Evolutionary conservation across 176 grass and related monocot genomes (phyloP), one percentile per base, ranked within the genome.

Genomic region (Thinopyrum elongatum): DNA sequence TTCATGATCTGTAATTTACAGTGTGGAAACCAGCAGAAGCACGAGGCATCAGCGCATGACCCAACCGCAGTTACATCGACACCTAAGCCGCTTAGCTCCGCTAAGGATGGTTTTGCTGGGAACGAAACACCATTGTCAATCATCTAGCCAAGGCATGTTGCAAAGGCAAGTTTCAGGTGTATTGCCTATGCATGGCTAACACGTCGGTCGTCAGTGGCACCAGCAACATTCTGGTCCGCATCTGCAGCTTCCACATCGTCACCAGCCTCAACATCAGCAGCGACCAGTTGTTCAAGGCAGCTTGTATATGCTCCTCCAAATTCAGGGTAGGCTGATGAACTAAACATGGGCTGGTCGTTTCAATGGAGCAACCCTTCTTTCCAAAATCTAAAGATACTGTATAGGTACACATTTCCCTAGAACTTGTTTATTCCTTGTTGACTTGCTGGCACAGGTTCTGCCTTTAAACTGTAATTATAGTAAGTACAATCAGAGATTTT

Each of bases 241-340:
- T 41, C 29, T 67, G 76, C 85, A 86, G 47, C 44, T 87, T 76
- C 89, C 79, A 36, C 83, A 80, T 25, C 88, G 81, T 64, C 86
- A 84, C 26, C 68, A 83, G 35, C 38, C 86, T 82, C 88, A 82
- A 47, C 86, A 83, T 23, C 91, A 84, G 70, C 86, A 87, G 59
- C 79, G 70, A 51, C 75, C 87, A 39, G 81, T 55, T 65, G 80
- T 59, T 83, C 84, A 79, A 82, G 86, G 91, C 30, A 85, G 79
- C 79, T 65, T 90, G 65, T 86, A 86, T 89, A 86, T 90, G 53
- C 78, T 86, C 89, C 91, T 15, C 87, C 91, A 55, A 87, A 93
- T 83, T 86, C 87, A 69, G 92, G 89, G 65, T 76, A 62, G 85
- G 91, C 60, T 98, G 82, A 93, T 79, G 70, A 41, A 38, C 71